phyloP scores from a whole-genome alignment of 192 early-diverging fungal genomes.

The Helicostylum pulchrum region DNA sequence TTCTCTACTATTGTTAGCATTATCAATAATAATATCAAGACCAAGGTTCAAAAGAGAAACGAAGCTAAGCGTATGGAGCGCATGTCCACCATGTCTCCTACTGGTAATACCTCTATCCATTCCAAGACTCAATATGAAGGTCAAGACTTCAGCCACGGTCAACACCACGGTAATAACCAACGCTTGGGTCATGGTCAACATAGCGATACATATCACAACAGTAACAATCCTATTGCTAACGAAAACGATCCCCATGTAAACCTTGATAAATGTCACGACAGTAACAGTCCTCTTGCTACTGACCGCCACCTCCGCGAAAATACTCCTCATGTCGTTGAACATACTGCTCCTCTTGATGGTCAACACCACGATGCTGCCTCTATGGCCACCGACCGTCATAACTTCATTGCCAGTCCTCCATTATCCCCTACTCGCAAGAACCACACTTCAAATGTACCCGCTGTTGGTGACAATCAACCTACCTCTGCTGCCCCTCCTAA shows the following conservation, averaged over 20 bases:
- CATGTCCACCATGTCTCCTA: no score
- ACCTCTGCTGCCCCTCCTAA: no score
- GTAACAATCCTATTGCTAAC: background rate
- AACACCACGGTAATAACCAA: background rate
- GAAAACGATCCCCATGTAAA: no score
- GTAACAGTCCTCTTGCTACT: no score
- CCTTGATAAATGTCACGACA: no score
- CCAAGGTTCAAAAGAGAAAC: conserved; percentile 7
- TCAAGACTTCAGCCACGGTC: background rate
- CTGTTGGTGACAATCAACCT: background rate
- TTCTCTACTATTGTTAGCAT: conserved; percentile 11
- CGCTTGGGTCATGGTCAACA: background rate
- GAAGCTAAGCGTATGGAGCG: background rate
- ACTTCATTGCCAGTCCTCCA: background rate
- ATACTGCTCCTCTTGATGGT: no score
- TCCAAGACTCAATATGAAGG: background rate
- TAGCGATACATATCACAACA: background rate
- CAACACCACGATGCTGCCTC: no score
- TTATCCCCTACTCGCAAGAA: background rate
- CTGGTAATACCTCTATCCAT: no score
- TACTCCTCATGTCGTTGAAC: no score
- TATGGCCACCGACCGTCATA: background rate
- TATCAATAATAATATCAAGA: conserved; percentile 11
- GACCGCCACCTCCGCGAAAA: no score
- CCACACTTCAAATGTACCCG: background rate